Evolutionary conservation across 805 yeast genomes (phyloP).

Genomic region (Suhomyces sp.): DNA sequence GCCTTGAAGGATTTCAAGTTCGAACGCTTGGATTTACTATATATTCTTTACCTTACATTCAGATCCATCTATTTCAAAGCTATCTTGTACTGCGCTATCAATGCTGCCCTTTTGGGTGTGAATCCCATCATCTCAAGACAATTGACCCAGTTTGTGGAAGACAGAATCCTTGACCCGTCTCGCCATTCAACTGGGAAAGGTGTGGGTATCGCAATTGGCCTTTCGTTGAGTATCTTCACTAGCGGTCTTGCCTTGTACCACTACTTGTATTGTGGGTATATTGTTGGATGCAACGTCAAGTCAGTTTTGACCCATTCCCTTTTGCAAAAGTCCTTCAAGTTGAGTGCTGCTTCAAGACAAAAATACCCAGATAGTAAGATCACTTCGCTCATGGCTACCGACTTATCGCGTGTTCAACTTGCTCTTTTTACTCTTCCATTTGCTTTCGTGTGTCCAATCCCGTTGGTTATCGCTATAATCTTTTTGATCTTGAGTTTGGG

Average conservation of each 20-base stretch:
- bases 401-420: conserved; percentile 26
- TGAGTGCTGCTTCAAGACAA: conserved; percentile 21
- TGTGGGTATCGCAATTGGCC: conserved; percentile 42
- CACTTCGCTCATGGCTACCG: conserved; percentile 30
- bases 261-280: conserved; percentile 22
- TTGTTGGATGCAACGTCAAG: conserved; percentile 26
- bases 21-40: conserved; percentile 19
- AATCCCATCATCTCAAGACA: conserved; percentile 39
- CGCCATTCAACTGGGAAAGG: conserved; percentile 33
- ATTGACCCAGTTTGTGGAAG: conserved; percentile 36
- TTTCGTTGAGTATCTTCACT: conserved; percentile 26
- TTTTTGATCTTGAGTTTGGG: conserved; percentile 25
- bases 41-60: conserved; percentile 28
- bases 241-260: conserved; percentile 22
- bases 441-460: conserved; percentile 23
- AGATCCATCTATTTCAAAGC: conserved; percentile 27
- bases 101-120: conserved; percentile 25
- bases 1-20: conserved; percentile 33
- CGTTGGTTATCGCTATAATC: conserved; percentile 24
- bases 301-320: conserved; percentile 25
- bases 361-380: conserved; percentile 23
- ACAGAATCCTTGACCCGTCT: conserved; percentile 24
- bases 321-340: conserved; percentile 22
- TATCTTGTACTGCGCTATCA: conserved; percentile 21
- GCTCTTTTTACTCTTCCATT: conserved; percentile 29